phyloP scores from a whole-genome alignment of 495 filamentous ascomycete species.

The Neurospora tetraspora region DNA sequence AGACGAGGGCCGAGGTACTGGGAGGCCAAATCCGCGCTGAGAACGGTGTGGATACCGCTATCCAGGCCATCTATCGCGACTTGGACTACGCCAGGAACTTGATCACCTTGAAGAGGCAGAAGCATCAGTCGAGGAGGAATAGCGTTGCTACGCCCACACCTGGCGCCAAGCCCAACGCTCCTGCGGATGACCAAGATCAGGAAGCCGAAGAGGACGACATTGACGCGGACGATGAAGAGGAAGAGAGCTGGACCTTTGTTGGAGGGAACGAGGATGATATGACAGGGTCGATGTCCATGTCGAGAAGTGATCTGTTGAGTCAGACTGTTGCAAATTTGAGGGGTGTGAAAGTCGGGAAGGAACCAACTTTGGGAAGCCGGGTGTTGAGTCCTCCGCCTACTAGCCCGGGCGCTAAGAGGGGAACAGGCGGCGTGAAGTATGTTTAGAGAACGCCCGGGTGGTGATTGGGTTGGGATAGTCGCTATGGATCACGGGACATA shows the following conservation, averaged over 20 bases:
- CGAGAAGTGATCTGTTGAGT: background rate
- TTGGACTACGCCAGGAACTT: conserved; percentile 90
- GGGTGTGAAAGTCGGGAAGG: background rate
- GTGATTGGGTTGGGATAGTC: background rate
- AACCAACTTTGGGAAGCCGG: background rate
- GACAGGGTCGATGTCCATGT: background rate
- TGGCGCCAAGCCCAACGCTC: background rate
- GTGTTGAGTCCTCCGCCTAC: background rate
- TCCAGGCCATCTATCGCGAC: conserved; percentile 90
- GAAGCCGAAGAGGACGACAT: conserved; percentile 16
- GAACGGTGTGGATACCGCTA: conserved; percentile 76
- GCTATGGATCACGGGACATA: background rate
- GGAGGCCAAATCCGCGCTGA: conserved; percentile 88
- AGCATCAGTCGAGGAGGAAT: conserved; percentile 44
- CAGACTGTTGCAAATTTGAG: conserved; percentile 14
- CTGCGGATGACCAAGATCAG: conserved; percentile 2
- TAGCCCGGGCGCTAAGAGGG: background rate
- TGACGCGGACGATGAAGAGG: conserved; percentile 23
- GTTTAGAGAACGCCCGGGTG: background rate
- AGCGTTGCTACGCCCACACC: background rate
- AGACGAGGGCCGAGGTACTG: conserved; percentile 67
- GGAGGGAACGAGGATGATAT: conserved; percentile 19
- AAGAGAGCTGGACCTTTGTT: conserved; percentile 43
- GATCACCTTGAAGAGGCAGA: conserved; percentile 50
- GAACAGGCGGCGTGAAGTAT: background rate